Conservation (phyloP, 768 basidiomycete species). For the Hysterangium stoloniferum region DNA sequence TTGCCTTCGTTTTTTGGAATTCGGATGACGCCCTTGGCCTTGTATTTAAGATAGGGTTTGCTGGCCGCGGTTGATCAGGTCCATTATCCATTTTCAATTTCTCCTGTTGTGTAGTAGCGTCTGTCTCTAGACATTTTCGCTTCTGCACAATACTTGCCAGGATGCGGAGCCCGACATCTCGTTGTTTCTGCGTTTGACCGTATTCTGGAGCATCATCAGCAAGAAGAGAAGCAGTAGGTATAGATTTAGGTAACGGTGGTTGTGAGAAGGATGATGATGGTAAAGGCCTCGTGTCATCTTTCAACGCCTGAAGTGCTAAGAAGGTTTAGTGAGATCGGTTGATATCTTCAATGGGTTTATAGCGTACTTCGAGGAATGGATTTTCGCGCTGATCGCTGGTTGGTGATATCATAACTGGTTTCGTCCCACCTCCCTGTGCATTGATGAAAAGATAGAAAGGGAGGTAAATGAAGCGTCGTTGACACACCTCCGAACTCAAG, state of each 20-base stretch:
- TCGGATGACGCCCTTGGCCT: background rate
- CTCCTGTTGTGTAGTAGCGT: background rate
- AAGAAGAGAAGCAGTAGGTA: conserved; percentile 1
- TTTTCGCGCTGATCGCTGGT: conserved; percentile 54
- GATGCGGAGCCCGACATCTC: conserved; percentile 3
- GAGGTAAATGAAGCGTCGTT: background rate
- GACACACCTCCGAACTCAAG: conserved; percentile 59
- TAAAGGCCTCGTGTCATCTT: background rate
- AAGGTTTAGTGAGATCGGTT: background rate
- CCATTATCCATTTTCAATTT: background rate
- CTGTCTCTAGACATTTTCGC: background rate
- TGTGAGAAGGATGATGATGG: conserved; percentile 7
- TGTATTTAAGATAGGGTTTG: too few species aligned
- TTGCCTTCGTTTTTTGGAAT: background rate
- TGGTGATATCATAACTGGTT: conserved; percentile 45
- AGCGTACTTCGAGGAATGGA: conserved; percentile 19
- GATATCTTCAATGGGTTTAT: background rate
- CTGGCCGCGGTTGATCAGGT: background rate
- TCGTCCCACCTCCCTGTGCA: conserved; percentile 56
- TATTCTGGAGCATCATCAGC: conserved; percentile 6
- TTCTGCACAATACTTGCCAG: conserved; percentile 1
- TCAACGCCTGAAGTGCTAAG: conserved; percentile 2
- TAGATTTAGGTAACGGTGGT: background rate
- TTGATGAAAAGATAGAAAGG: conserved; percentile 7
- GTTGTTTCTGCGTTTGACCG: conserved; percentile 2